Evolutionary conservation across 371 early-diverging fungal species (phyloP).

Genomic region (Massospora cicadina): DNA sequence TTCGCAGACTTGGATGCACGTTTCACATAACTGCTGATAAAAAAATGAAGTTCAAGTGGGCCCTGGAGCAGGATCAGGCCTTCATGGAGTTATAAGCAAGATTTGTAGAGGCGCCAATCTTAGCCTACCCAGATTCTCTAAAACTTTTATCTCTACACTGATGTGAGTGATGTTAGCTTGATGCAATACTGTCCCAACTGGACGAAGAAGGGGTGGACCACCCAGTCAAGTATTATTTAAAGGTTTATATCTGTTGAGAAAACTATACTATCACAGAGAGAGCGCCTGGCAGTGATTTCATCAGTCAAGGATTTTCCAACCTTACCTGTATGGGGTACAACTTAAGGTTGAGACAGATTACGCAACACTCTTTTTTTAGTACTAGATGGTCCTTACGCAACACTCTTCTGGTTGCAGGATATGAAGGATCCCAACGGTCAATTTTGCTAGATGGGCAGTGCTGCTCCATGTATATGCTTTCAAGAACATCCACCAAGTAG

Average conservation of each 20-base stretch:
- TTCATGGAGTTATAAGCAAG: neutral
- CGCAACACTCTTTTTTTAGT: no score
- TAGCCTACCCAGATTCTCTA: neutral
- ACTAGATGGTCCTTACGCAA: no score
- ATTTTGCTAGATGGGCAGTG: no score
- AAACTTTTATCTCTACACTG: neutral
- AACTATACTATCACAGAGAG: neutral
- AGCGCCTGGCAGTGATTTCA: neutral
- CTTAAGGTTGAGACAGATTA: no score
- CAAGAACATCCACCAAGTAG: no score
- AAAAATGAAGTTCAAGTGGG: neutral
- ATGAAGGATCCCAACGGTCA: no score
- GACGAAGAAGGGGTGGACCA: neutral
- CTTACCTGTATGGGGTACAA: no score
- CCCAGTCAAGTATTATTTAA: neutral
- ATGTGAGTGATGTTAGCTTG: neutral
- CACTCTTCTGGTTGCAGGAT: no score
- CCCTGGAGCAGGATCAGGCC: neutral
- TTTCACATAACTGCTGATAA: neutral
- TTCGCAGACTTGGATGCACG: neutral
- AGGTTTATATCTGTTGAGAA: neutral
- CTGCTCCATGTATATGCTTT: no score
- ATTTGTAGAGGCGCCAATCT: neutral
- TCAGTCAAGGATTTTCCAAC: no score
- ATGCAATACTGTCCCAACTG: neutral